Base-by-base conservation (phyloP, 176 grass and related monocot genomes). In the Otatea glauca region DNA sequence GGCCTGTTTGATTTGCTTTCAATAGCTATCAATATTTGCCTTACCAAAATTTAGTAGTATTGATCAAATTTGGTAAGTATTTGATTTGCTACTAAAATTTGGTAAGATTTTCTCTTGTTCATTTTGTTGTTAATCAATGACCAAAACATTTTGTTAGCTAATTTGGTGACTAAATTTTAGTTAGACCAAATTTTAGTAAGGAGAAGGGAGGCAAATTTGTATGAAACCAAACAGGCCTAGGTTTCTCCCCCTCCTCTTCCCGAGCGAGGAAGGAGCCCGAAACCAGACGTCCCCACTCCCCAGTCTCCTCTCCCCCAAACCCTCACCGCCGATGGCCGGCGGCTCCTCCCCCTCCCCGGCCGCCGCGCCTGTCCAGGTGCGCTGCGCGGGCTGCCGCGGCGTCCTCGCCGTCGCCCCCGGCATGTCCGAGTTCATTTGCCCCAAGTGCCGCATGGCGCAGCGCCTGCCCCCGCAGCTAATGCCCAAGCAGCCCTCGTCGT, bases 351-450 rank as follows among this genome's bases (percentile, higher is more conserved):
- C 55, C 54, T 90, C 71, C 14, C 69, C 84, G 71, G 54, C 38
- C 55, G n/a, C 78, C 54, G 89, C 85, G 79, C 79, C 37, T 48
- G 70, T 87, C 1, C 85, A 94, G 90, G 93, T 94, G 23, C 93
- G 82, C 27, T 94, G 93, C 85, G 90, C 90, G 5, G 93, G 93
- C 10, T 94, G 93, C 82, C 88, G 73, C 37, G 83, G 70, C 50
- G 78, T 90, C 49, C 85, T 94, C 43, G 82, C 81, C 34, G 93
- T 94, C 34, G 88, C 47, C 58, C 75, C 90, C 6, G 93, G 96
- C 78, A 79, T 99, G 88, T 92, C 81, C 20, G 91, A 99, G 86
- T 99, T 99, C 88, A 88, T 88, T 64, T 99, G 96, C 81, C 96
- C 96, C 79, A 92, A 75, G 77, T 99, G 96, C 81, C 58, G 80